A percentile compares a stretch with the other conserved stretches of the same genome.
These are phyloP conservation scores for Penicillium carneum DNA, from an alignment of 2,329 filamentous ascomycete species.

Conservation along the genomic window DNA sequence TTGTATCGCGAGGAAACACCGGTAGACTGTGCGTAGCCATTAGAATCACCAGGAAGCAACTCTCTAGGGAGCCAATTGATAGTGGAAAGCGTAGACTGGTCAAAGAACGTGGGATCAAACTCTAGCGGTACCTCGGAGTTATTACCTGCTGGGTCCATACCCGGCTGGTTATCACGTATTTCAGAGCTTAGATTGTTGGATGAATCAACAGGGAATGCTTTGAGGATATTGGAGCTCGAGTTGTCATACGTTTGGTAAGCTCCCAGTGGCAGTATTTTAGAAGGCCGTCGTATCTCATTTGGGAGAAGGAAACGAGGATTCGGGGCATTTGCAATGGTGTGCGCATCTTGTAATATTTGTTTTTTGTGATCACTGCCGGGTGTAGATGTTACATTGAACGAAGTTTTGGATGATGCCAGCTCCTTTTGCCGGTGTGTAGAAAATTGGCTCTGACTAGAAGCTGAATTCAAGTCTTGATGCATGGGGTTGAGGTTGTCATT, in stretches of 20 bases:
- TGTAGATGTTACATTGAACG: conserved; percentile 8
- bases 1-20: conserved; percentile 28
- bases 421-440: conserved; percentile 11
- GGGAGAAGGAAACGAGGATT: conserved; percentile 18
- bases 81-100: conserved; percentile 39
- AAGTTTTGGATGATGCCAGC: conserved; percentile 7
- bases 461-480: conserved; percentile 3
- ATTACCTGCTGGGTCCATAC: conserved; percentile 20
- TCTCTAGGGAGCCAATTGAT: conserved; percentile 51
- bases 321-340: conserved; percentile 8
- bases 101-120: conserved; percentile 38
- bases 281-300: conserved; percentile 16
- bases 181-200: conserved; percentile 16
- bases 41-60: conserved; percentile 32
- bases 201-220: conserved; percentile 18
- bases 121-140: conserved; percentile 33
- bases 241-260: conserved; percentile 23
- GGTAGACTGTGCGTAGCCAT: conserved; percentile 24
- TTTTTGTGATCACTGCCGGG: not conserved
- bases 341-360: conserved; percentile 9
- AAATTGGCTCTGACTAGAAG: conserved; percentile 19
- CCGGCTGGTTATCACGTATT: conserved; percentile 21
- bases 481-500: conserved; percentile 11
- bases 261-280: conserved; percentile 20
- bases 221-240: conserved; percentile 24